A percentile compares a stretch with the other conserved stretches of the same genome.
phyloP scores from a whole-genome alignment of 179 eudicot genomes.

The Actinidia chinensis region DNA sequence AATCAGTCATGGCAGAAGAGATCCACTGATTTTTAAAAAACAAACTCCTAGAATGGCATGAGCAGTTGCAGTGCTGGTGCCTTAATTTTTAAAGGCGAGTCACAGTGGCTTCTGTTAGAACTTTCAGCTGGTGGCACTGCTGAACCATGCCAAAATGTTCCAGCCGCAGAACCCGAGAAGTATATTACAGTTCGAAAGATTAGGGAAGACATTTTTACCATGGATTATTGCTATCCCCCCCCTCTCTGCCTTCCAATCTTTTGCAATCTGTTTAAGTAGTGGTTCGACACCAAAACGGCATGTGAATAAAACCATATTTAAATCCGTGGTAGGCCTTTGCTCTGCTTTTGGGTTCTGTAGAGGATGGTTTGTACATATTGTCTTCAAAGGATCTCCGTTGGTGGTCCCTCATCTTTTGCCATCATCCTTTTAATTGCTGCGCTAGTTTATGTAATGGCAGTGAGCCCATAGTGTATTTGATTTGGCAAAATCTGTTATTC shows the following conservation, averaged over 20 bases:
- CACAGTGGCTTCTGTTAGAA: slow-evolving; percentile 66
- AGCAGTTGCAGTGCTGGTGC: slow-evolving; percentile 67
- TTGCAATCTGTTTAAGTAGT: slow-evolving; percentile 60
- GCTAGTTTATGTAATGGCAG: slow-evolving; percentile 3
- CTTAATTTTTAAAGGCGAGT: slow-evolving; percentile 62
- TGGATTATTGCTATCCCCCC: slow-evolving; percentile 64
- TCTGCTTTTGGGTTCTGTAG: slow-evolving; percentile 6
- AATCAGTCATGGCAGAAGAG: neutral
- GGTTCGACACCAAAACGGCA: slow-evolving; percentile 61
- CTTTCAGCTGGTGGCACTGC: slow-evolving; percentile 56
- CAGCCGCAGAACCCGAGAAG: slow-evolving; percentile 49
- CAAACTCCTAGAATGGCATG: slow-evolving; percentile 61
- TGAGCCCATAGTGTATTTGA: slow-evolving; percentile 5
- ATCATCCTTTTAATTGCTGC: slow-evolving; percentile 6
- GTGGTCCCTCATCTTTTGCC: neutral
- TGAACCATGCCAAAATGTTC: slow-evolving; percentile 32
- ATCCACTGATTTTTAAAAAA: slow-evolving; percentile 43
- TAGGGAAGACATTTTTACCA: slow-evolving; percentile 59
- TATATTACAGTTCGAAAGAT: slow-evolving; percentile 60
- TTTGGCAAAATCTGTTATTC: slow-evolving; percentile 8
- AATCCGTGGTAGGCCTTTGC: neutral
- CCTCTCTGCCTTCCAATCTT: slow-evolving; percentile 57
- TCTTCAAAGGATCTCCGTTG: slow-evolving; percentile 7
- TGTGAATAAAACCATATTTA: slow-evolving; percentile 38
- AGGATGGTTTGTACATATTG: slow-evolving; percentile 18